Conservation (phyloP, 2,329 filamentous ascomycete species). For the Penicillium griseofulvum region DNA sequence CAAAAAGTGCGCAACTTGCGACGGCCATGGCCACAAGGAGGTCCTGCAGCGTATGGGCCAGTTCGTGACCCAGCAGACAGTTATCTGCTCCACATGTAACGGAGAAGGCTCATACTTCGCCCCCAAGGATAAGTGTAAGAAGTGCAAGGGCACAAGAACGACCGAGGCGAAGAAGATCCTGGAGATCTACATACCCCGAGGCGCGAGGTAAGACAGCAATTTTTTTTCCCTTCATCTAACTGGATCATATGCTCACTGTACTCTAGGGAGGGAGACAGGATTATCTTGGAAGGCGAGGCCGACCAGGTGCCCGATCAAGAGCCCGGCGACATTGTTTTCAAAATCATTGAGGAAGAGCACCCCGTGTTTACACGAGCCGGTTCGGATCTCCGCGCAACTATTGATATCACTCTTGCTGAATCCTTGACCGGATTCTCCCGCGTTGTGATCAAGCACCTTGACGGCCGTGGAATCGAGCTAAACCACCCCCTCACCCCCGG, state of each 20-base stretch:
- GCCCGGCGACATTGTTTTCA: constrained; percentile 91
- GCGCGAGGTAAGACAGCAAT: constrained; percentile 57
- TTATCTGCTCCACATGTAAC: constrained; percentile 77
- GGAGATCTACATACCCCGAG: constrained; percentile 92
- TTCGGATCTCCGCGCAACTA: constrained; percentile 75
- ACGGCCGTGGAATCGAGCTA: constrained; percentile 84
- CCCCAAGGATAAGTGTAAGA: constrained; percentile 97
- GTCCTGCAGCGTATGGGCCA: constrained; percentile 80
- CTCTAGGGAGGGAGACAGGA: constrained; percentile 72
- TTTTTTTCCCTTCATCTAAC: not conserved
- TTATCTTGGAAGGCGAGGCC: constrained; percentile 87
- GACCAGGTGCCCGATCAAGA: constrained; percentile 87
- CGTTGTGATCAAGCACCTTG: constrained; percentile 86
- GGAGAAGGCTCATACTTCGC: constrained; percentile 85
- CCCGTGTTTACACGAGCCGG: constrained; percentile 79
- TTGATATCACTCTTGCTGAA: constrained; percentile 79
- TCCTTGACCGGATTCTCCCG: constrained; percentile 85
- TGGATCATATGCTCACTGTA: constrained; percentile 3
- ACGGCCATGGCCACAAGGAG: constrained; percentile 73
- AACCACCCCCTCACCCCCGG: constrained; percentile 72
- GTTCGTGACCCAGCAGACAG: constrained; percentile 75
- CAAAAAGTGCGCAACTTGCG: constrained; percentile 77
- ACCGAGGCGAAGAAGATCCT: constrained; percentile 87
- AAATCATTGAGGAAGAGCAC: constrained; percentile 77
- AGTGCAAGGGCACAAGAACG: constrained; percentile 91